phyloP scores from a whole-genome alignment of 805 yeast species.

The Suhomyces kilbournensis region DNA sequence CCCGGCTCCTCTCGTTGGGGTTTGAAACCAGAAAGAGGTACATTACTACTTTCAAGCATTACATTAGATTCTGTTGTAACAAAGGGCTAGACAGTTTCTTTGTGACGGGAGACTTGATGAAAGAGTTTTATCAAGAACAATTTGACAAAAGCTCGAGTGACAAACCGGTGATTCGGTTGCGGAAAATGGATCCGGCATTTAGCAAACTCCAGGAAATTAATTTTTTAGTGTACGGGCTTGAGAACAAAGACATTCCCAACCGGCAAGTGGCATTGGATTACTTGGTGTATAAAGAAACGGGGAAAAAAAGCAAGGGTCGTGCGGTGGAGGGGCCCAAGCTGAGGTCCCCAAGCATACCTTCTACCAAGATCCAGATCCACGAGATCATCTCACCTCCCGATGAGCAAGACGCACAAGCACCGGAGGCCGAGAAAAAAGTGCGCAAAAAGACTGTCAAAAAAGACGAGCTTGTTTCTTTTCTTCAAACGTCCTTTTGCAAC shows the following conservation, averaged over 20 bases:
- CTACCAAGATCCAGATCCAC: not conserved
- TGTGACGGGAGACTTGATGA: slow-evolving; percentile 15
- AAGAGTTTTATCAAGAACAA: slow-evolving; percentile 13
- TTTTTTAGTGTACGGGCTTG: slow-evolving; percentile 12
- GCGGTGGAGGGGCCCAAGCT: not conserved
- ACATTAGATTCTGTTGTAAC: slow-evolving; percentile 12
- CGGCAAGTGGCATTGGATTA: slow-evolving; percentile 12
- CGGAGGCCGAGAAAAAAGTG: not conserved
- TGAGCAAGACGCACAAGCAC: not conserved
- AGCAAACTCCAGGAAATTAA: slow-evolving; percentile 15
- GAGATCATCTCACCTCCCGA: not conserved
- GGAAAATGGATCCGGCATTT: slow-evolving; percentile 16
- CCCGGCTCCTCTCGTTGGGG: slow-evolving; percentile 11
- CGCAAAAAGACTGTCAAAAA: not conserved
- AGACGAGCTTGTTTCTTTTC: not conserved
- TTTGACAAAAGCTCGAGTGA: slow-evolving; percentile 11
- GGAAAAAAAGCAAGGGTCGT: not conserved
- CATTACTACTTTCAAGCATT: slow-evolving; percentile 16
- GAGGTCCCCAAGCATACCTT: not conserved
- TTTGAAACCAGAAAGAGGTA: slow-evolving; percentile 15
- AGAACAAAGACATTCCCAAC: slow-evolving; percentile 13
- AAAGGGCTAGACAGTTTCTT: slow-evolving; percentile 10
- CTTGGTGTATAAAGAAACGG: slow-evolving; percentile 11
- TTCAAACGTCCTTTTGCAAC: slow-evolving; percentile 1
- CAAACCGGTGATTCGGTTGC: slow-evolving; percentile 14